phyloP scores from a whole-genome alignment of 345 rosid species.

The Alliaria petiolata region DNA sequence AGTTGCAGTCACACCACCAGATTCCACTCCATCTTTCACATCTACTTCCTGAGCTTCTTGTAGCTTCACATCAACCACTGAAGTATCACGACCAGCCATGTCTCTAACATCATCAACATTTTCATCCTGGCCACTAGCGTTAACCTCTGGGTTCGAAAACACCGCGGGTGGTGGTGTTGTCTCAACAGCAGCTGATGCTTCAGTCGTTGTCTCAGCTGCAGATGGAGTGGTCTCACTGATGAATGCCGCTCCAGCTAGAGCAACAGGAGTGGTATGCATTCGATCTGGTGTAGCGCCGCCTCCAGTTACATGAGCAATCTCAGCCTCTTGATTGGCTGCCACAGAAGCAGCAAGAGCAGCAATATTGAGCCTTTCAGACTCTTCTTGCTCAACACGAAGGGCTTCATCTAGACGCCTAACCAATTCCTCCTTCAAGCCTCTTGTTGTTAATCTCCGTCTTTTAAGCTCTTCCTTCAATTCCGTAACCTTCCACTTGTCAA shows the following conservation, averaged over 20 bases:
- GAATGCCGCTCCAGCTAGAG: not conserved
- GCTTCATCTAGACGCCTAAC: constrained; percentile 80
- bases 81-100: constrained; percentile 43
- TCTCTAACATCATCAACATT: constrained; percentile 40
- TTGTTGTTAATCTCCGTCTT: constrained; percentile 54
- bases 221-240: constrained; percentile 22
- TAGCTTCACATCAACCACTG: constrained; percentile 29
- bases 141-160: constrained; percentile 10
- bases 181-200: constrained; percentile 3
- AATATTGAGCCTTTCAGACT: constrained; percentile 25
- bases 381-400: constrained; percentile 61
- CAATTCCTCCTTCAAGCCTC: constrained; percentile 88
- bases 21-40: constrained; percentile 3
- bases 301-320: constrained; percentile 1
- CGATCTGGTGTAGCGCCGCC: not conserved
- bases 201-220: constrained; percentile 23
- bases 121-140: constrained; percentile 12
- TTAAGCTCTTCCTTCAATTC: constrained; percentile 97
- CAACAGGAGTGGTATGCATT: constrained; percentile 18
- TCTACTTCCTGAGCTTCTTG: not conserved
- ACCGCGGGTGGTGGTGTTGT: not conserved
- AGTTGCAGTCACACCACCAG: constrained; percentile 4
- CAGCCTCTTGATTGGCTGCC: constrained; percentile 32
- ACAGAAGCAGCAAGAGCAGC: constrained; percentile 19
- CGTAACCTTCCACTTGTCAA: constrained; percentile 92